Percentiles rank a stretch among this genome's conserved stretches.
These are phyloP conservation scores for Metschnikowia peoriensis DNA, from an alignment of 805 yeast genomes.

Conservation along the genomic window DNA sequence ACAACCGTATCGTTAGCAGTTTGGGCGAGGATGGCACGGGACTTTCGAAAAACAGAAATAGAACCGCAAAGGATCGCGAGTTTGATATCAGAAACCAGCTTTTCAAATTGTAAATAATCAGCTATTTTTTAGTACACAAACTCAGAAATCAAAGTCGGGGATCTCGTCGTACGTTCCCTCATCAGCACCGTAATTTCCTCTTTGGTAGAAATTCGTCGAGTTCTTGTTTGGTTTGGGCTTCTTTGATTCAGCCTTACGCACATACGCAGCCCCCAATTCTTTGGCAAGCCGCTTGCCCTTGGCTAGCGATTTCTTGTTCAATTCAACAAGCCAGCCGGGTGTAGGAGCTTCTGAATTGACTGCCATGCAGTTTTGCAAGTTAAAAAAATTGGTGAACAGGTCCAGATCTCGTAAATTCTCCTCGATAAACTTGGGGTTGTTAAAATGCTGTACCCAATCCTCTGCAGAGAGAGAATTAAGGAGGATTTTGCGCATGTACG, in stretches of 20 bases:
- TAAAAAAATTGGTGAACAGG: constrained; percentile 30
- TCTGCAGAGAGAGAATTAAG: constrained; percentile 10
- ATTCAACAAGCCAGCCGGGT: constrained; percentile 19
- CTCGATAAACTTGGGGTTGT: constrained; percentile 14
- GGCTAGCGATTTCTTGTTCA: constrained; percentile 13
- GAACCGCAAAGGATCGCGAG: constrained; percentile 46
- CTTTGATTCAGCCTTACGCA: constrained; percentile 20
- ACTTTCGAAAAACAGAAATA: constrained; percentile 31
- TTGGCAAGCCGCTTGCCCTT: constrained; percentile 23
- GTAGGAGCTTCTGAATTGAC: constrained; percentile 16
- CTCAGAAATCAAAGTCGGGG: constrained; percentile 24
- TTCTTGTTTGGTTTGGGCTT: constrained; percentile 12
- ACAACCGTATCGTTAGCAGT: constrained; percentile 29
- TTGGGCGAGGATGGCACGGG: constrained; percentile 42
- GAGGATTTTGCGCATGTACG: constrained; percentile 9
- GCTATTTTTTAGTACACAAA: background rate
- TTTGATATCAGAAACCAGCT: constrained; percentile 38
- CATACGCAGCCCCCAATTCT: constrained; percentile 23
- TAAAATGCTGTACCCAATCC: constrained; percentile 9
- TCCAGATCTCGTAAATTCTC: constrained; percentile 19
- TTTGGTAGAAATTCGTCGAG: constrained; percentile 6
- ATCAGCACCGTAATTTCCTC: constrained; percentile 24
- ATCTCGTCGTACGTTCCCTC: constrained; percentile 26
- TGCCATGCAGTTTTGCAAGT: constrained; percentile 26
- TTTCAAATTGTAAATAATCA: constrained; percentile 28